Base-by-base conservation (phyloP, 75 land plant species). In the Selaginella tamariscina region DNA sequence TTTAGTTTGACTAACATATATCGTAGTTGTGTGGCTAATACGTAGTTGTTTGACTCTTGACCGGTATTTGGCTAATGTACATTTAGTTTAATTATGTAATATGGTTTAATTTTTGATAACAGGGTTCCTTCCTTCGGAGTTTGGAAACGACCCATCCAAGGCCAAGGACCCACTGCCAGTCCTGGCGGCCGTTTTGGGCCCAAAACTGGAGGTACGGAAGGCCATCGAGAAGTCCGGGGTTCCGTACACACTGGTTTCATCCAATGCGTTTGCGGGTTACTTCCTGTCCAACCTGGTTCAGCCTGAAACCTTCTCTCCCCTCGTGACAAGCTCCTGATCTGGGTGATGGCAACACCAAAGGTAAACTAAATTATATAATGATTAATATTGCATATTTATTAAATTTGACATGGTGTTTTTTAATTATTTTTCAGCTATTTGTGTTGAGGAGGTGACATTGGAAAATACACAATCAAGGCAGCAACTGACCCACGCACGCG, bases 331-430 rank as follows among this genome's bases (percentile, higher is more conserved):
- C 74, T 83, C 23, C 67, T 54, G 0, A 72, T 86, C 0, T 82
- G 70, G 86, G 86, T 29, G 75, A 83, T 79, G 89, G 89, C 32
- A 77, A 86, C 55, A 63, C 72, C 30, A 79, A 83, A 82, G 85
- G 89, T 85, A 24, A 18, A n/a, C n/a, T n/a, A n/a, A n/a, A n/a
- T n/a, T n/a, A n/a, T 49, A 9, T 55, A 23, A 55, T 21, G 32
- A 30, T 29, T 69, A 1, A 39, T 68, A 63, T 29, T 20, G 66
- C n/a, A 29, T 28, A 21, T 20, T 30, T 0, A 8, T 32, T 21
- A 22, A 13, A 27, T 32, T 44, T 30, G 29, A 13, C 27, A 0
- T 29, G 24, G 20, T 18, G 22, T 32, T 11, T 49, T 49, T 20
- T 11, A 49, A 49, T 49, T 8, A 8, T 59, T 59, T 26, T 72